A percentile compares a stretch with the other conserved stretches of the same genome.
Conservation (phyloP, 805 yeast species). For the Ogataea salicorniae region DNA sequence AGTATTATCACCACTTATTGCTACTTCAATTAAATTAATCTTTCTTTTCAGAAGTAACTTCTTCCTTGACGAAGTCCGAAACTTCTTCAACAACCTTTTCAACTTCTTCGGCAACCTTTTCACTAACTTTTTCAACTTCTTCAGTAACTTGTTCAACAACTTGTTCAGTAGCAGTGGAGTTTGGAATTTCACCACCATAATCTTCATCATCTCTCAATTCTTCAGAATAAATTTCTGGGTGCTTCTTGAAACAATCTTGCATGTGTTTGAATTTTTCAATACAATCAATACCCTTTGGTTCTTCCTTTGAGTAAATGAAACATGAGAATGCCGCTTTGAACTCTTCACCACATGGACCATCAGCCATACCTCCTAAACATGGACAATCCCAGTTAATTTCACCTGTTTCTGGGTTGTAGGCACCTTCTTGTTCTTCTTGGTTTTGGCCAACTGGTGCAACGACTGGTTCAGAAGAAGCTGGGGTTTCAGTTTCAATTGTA, state of each 20-base stretch:
- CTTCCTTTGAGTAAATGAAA: conserved; percentile 87
- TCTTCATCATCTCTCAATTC: conserved; percentile 79
- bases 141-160: conserved; percentile 8
- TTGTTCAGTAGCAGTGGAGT: conserved; percentile 1
- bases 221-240: conserved; percentile 92
- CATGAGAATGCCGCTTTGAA: conserved; percentile 93
- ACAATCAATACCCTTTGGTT: conserved; percentile 96
- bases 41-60: conserved; percentile 1
- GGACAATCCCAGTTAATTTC: conserved; percentile 99
- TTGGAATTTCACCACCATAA: conserved; percentile 24
- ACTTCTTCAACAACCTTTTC: background rate
- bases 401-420: conserved; percentile 94
- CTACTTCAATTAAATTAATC: conserved; percentile 8
- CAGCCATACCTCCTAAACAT: conserved; percentile 98
- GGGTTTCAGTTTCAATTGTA: conserved; percentile 4
- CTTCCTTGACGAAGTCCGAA: background rate
- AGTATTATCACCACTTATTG: background rate
- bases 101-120: conserved; percentile 7
- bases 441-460: background rate
- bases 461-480: background rate
- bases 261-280: conserved; percentile 82
- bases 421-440: conserved; percentile 48
- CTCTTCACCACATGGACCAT: conserved; percentile 97
- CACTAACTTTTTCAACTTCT: conserved; percentile 14
- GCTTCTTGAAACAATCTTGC: conserved; percentile 90